Base-by-base conservation (phyloP, 1,284 basidiomycete genomes). In the Kwoniella shivajii region DNA sequence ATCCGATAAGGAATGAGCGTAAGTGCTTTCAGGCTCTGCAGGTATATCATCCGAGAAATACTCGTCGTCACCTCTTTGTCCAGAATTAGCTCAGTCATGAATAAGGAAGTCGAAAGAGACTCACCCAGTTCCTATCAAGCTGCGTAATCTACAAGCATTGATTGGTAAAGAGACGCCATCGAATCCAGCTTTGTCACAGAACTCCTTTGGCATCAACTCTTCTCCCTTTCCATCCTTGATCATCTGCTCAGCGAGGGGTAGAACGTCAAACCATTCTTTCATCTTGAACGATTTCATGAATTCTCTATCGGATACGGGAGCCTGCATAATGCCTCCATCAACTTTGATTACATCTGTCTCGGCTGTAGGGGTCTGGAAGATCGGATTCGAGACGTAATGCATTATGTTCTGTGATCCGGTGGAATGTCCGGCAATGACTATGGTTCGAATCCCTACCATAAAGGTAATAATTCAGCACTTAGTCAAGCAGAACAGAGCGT, bases 341-440 rank as follows among this genome's bases (percentile, higher is more conserved):
- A 75, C 68, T 7, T 36, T 29, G 7, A 44, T n/a, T 7, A n/a
- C 31, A 4, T 44, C 33, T 22, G 33, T 10, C 14, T 49, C 50
- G 31, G 45, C 20, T 9, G 31, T 20, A 4, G 45, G 34, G n/a
- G 64, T 41, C 26, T 27, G 44, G 46, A 33, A 30, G 48, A 63
- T 60, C 20, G 65, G 58, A 14, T 64, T 60, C 26, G 68, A 63
- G 30, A 78, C 68, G 65, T 76, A 78, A 43, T 71, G 68, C 18
- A 77, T 73, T 22, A 75, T 70, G 52, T 78, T 76, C 60, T 79
- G 78, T 13, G 69, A 75, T 11, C 78, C 78, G 6, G 78, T 79
- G 3, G 73, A 75, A 56, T 78, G 77, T 37, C 78, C 78, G 71
- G 77, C 74, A 16, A 77, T 42, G 1, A 78, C 67, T 30, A 78